Percentiles rank a stretch among this genome's conserved stretches.
These are phyloP conservation scores for Tricholoma matsutake DNA, from an alignment of 768 basidiomycete species.

Conservation along the genomic window DNA sequence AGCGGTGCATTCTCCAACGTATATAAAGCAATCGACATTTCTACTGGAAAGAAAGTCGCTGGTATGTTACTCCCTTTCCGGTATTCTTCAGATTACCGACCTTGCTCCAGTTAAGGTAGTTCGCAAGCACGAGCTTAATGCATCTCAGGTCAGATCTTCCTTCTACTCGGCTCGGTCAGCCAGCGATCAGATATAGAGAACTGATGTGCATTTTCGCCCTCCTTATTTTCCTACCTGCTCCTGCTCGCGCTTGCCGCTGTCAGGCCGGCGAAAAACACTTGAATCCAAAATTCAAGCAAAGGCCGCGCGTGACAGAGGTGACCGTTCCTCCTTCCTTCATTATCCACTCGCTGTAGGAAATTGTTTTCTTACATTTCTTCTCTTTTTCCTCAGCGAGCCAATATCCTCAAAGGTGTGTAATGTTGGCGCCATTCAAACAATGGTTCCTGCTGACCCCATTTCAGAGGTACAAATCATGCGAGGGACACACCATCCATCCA, in stretches of 20 bases:
- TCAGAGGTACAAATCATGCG: slow-evolving; percentile 99
- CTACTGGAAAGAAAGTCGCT: slow-evolving; percentile 76
- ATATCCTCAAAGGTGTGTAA: slow-evolving; percentile 85
- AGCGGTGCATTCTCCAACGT: slow-evolving; percentile 99
- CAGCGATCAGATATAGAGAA: slow-evolving; percentile 13
- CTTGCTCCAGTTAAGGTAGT: slow-evolving; percentile 75
- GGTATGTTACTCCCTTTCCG: slow-evolving; percentile 44
- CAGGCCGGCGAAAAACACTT: slow-evolving; percentile 92
- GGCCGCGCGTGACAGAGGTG: slow-evolving; percentile 98
- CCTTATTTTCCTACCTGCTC: slow-evolving; percentile 23
- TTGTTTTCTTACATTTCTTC: slow-evolving; percentile 27
- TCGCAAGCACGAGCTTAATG: slow-evolving; percentile 88
- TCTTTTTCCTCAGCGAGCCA: slow-evolving; percentile 70
- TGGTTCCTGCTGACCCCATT: slow-evolving; percentile 6
- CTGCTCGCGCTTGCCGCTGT: slow-evolving; percentile 31
- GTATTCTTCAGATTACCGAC: slow-evolving; percentile 13
- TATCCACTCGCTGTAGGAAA: slow-evolving; percentile 7
- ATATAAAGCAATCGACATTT: slow-evolving; percentile 83
- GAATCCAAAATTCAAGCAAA: slow-evolving; percentile 93
- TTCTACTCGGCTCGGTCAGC: slow-evolving; percentile 21
- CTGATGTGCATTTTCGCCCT: slow-evolving; percentile 15
- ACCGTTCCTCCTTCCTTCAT: slow-evolving; percentile 23
- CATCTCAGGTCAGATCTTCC: slow-evolving; percentile 69
- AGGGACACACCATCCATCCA: slow-evolving; percentile 84
- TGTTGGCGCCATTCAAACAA: background rate